A percentile compares a stretch with the other conserved stretches of the same genome.
These are phyloP conservation scores for Globisporangium takayamanum DNA, from an alignment of 352 stramenopile genomes.

Conservation along the genomic window DNA sequence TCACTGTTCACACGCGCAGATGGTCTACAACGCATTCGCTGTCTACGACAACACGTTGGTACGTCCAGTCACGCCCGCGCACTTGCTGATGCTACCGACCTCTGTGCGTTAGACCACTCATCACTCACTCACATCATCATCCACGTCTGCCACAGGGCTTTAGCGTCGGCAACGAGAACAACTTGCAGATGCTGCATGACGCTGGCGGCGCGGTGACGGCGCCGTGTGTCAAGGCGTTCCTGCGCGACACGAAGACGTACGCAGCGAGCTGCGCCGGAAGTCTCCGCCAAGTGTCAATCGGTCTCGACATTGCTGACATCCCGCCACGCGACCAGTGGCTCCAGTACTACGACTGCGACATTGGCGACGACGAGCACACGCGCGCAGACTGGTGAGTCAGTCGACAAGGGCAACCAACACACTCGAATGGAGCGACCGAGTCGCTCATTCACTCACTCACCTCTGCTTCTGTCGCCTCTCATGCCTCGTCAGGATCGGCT, in stretches of 20 bases:
- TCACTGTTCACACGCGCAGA: conserved; percentile 44
- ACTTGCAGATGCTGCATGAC: conserved; percentile 36
- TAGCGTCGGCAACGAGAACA: conserved; percentile 66
- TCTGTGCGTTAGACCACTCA: too few relatives aligned
- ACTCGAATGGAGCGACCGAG: too few relatives aligned
- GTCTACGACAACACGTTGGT: conserved; percentile 74
- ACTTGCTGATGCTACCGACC: too few relatives aligned
- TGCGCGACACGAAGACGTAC: conserved; percentile 53
- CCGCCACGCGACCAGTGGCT: conserved; percentile 52
- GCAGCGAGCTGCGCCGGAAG: conserved; percentile 27
- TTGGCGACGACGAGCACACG: conserved; percentile 37
- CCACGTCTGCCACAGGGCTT: too few relatives aligned
- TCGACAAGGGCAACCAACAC: too few relatives aligned
- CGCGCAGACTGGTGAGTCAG: conserved; percentile 29
- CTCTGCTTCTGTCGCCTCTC: too few relatives aligned
- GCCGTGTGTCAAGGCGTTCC: conserved; percentile 67
- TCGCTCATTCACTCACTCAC: too few relatives aligned
- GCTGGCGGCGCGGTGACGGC: conserved; percentile 33
- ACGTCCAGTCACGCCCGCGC: too few relatives aligned
- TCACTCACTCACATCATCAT: too few relatives aligned
- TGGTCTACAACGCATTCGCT: conserved; percentile 67
- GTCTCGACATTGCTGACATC: conserved; percentile 67
- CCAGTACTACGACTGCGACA: conserved; percentile 66
- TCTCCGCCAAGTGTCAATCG: conserved; percentile 59
- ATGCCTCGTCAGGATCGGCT: conserved; percentile 5